Evolutionary conservation across 2,329 filamentous ascomycete species (phyloP).

Genomic region (Fusarium nurragi): DNA sequence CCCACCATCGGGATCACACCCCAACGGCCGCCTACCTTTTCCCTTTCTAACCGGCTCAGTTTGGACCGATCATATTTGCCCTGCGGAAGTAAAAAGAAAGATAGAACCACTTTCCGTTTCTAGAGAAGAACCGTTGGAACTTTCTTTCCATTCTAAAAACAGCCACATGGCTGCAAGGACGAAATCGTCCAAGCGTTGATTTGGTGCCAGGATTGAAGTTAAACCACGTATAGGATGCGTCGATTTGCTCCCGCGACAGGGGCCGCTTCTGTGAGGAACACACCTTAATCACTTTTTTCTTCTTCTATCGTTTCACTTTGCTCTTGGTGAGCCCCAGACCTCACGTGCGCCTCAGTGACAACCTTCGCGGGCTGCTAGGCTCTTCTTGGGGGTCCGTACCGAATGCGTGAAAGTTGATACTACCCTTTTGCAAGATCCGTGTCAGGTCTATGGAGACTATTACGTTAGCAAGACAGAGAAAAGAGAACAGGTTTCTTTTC

Average conservation of each 20-base stretch:
- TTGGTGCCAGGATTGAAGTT: conserved; percentile 25
- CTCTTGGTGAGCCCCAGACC: background rate
- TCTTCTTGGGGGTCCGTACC: background rate
- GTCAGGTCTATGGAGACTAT: conserved; percentile 21
- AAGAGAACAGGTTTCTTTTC: background rate
- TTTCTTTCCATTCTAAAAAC: conserved; percentile 7
- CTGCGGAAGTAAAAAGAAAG: background rate
- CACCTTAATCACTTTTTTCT: background rate
- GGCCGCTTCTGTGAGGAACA: conserved; percentile 5
- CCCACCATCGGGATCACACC: background rate
- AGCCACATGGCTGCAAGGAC: conserved; percentile 37
- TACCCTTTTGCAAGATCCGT: conserved; percentile 8
- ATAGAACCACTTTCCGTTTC: background rate
- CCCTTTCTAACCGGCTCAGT: background rate
- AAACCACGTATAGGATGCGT: conserved; percentile 40
- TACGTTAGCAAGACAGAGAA: background rate
- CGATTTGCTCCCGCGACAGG: conserved; percentile 13
- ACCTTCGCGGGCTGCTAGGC: conserved; percentile 5
- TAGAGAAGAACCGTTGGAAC: background rate
- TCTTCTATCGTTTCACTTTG: conserved; percentile 26
- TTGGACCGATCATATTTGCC: background rate
- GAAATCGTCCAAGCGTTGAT: conserved; percentile 6
- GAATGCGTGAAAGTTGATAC: conserved; percentile 35
- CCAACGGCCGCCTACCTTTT: background rate
- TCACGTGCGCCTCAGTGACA: background rate